phyloP scores from a whole-genome alignment of 805 yeast genomes.

The Starmerella cellae region DNA sequence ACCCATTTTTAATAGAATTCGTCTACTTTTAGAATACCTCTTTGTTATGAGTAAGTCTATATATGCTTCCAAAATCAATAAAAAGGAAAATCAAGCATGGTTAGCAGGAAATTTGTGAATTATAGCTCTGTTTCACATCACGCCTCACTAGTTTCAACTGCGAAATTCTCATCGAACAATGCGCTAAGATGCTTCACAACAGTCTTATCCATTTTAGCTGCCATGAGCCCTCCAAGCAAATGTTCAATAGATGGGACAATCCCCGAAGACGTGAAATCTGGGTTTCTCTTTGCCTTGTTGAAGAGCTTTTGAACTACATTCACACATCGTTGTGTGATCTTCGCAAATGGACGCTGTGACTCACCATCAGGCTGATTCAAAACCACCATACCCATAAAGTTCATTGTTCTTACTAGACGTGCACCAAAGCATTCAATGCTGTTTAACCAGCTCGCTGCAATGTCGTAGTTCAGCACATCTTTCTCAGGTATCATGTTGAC shows the following conservation, averaged over 20 bases:
- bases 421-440: slow-evolving; percentile 30
- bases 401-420: slow-evolving; percentile 29
- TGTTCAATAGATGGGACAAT: slow-evolving; percentile 31
- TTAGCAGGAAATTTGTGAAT: too few relatives aligned
- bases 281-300: slow-evolving; percentile 24
- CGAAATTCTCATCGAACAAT: slow-evolving; percentile 24
- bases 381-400: slow-evolving; percentile 30
- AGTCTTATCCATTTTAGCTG: slow-evolving; percentile 29
- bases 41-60: neutral
- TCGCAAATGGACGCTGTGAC: slow-evolving; percentile 28
- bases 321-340: slow-evolving; percentile 29
- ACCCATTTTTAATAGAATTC: too few relatives aligned
- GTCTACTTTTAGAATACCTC: too few relatives aligned
- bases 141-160: neutral
- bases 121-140: neutral
- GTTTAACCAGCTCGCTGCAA: slow-evolving; percentile 29
- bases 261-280: slow-evolving; percentile 19
- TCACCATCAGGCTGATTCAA: slow-evolving; percentile 20
- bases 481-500: slow-evolving; percentile 27
- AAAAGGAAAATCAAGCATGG: neutral
- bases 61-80: neutral
- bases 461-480: slow-evolving; percentile 19
- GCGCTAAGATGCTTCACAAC: slow-evolving; percentile 29
- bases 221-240: slow-evolving; percentile 30
- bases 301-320: slow-evolving; percentile 27